These are phyloP conservation scores for Cornus florida DNA, from an alignment of 148 eudicot genomes.

Conservation along the genomic window DNA sequence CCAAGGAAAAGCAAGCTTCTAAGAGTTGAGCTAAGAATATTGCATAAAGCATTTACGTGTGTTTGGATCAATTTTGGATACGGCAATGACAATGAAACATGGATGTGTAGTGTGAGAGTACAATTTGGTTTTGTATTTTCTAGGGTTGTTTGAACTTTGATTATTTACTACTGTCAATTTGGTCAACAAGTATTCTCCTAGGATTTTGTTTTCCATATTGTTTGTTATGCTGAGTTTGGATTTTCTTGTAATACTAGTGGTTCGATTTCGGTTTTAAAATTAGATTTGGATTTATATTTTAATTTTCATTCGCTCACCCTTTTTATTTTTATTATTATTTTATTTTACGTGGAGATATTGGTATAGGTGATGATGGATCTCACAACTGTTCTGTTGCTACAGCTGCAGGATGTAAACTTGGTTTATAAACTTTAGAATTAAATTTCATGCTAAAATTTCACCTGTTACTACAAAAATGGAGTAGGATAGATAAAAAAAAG, in stretches of 20 bases:
- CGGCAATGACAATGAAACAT: neutral
- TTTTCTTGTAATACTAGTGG: neutral
- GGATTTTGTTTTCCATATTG: neutral
- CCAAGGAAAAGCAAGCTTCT: constrained; percentile 48
- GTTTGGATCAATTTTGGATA: constrained; percentile 3
- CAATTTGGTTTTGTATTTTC: constrained; percentile 4
- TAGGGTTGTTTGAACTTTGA: constrained; percentile 5
- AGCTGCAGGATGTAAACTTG: no score
- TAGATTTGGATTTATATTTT: neutral
- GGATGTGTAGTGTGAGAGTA: constrained; percentile 3
- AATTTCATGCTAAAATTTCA: no score
- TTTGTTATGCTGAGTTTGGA: neutral
- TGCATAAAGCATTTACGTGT: neutral
- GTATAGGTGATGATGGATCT: no score
- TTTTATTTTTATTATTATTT: no score
- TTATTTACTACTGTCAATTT: neutral
- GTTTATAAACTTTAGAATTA: no score
- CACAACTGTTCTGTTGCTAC: no score
- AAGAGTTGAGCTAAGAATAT: constrained; percentile 23
- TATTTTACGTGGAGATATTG: no score
- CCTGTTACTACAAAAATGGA: no score
- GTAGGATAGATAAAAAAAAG: no score
- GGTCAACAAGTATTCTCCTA: neutral
- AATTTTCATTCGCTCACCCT: neutral
- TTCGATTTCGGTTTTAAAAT: neutral